Percentiles rank a stretch among this genome's conserved stretches.
phyloP scores from a whole-genome alignment of 2,329 filamentous ascomycete genomes.

The Incumbomyces lentus region DNA sequence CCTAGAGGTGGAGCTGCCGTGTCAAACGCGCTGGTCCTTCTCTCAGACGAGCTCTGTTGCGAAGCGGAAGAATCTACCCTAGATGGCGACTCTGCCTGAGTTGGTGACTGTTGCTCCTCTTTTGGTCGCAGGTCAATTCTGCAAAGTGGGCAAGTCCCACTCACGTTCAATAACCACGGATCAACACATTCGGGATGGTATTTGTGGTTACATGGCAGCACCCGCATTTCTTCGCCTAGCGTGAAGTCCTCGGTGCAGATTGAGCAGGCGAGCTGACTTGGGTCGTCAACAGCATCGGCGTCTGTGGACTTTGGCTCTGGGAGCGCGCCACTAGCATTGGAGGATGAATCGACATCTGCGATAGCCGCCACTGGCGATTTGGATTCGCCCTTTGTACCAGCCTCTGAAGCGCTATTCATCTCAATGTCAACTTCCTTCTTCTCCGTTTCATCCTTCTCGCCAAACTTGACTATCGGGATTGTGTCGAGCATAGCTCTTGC shows the following conservation, averaged over 20 bases:
- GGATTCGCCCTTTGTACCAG: not conserved
- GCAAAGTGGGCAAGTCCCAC: constrained; percentile 54
- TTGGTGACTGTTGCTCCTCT: constrained; percentile 22
- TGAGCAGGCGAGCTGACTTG: constrained; percentile 41
- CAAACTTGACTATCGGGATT: constrained; percentile 90
- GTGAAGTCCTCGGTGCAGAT: constrained; percentile 58
- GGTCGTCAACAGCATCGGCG: constrained; percentile 16
- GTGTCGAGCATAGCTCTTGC: constrained; percentile 88
- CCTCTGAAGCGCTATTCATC: constrained; percentile 24
- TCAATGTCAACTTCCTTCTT: constrained; percentile 33
- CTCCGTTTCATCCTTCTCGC: constrained; percentile 50
- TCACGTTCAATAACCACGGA: constrained; percentile 55
- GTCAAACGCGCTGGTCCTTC: not conserved
- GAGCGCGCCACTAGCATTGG: not conserved
- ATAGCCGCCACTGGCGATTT: constrained; percentile 1
- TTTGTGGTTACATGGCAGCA: constrained; percentile 54
- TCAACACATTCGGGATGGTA: constrained; percentile 58
- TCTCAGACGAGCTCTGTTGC: constrained; percentile 8
- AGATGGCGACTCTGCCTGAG: constrained; percentile 17
- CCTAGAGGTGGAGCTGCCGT: constrained; percentile 11
- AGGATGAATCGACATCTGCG: not conserved
- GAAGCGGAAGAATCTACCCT: constrained; percentile 12
- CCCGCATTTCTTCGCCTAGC: constrained; percentile 51
- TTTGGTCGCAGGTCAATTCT: constrained; percentile 50
- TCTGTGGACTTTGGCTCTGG: not conserved